Evolutionary conservation across 139 green algal species (phyloP).

Genomic region (Haematococcus lacustris): DNA sequence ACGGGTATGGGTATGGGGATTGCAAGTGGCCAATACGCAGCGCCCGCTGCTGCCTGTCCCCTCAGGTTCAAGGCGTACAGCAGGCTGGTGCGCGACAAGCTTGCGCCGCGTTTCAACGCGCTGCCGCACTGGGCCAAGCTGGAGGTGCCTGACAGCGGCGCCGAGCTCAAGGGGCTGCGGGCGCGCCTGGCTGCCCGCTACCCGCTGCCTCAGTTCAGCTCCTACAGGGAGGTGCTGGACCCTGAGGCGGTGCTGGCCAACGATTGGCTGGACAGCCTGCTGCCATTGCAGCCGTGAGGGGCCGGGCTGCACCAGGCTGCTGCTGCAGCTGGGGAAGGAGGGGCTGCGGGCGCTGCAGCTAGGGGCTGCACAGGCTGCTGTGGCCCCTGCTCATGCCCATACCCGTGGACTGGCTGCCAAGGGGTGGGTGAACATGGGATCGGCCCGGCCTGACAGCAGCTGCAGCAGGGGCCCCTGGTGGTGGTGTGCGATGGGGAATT

Average conservation of each 20-base stretch:
- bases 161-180: background rate
- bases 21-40: background rate
- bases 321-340: too few species aligned
- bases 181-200: conserved; percentile 19
- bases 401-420: too few species aligned
- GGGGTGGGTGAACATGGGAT: too few species aligned
- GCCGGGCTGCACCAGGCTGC: too few species aligned
- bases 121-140: conserved; percentile 96
- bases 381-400: too few species aligned
- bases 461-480: too few species aligned
- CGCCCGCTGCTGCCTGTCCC: background rate
- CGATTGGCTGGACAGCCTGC: conserved; percentile 56
- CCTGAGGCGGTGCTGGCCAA: conserved; percentile 83
- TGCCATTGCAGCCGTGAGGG: too few species aligned
- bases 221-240: conserved; percentile 60
- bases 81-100: conserved; percentile 46
- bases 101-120: conserved; percentile 72
- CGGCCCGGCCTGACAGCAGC: too few species aligned
- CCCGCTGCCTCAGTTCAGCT: conserved; percentile 46
- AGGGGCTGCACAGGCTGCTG: too few species aligned
- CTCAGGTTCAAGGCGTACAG: conserved; percentile 76
- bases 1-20: background rate
- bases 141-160: conserved; percentile 39
- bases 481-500: too few species aligned
- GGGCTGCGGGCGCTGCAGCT: too few species aligned